phyloP scores from a whole-genome alignment of 345 rosid species.

The Corchorus olitorius region DNA sequence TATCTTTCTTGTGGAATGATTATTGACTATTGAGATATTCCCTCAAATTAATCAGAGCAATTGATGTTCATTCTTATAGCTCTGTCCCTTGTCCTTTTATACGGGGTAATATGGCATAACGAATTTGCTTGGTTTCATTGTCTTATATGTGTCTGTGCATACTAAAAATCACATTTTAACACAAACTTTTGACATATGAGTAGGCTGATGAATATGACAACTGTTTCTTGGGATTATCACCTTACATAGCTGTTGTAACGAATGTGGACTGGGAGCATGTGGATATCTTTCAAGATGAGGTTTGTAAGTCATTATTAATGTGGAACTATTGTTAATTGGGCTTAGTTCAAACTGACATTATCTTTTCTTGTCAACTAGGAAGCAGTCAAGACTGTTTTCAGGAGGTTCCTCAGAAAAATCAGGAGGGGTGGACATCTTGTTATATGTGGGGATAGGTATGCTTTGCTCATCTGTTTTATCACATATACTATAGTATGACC shows the following conservation, averaged over 20 bases:
- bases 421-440: constrained; percentile 33
- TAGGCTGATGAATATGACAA: constrained; percentile 47
- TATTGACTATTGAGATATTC: constrained; percentile 8
- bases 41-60: constrained; percentile 4
- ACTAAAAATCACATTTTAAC: constrained; percentile 1
- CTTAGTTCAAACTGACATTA: not conserved
- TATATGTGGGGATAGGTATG: constrained; percentile 36
- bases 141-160: not conserved
- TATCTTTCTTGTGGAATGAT: constrained; percentile 10
- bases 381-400: constrained; percentile 23
- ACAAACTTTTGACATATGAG: not conserved
- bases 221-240: constrained; percentile 39
- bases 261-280: constrained; percentile 46
- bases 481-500: not conserved
- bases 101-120: not conserved
- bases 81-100: not conserved
- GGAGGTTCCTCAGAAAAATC: constrained; percentile 32
- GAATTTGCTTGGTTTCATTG: not conserved
- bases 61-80: not conserved
- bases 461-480: not conserved
- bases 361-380: constrained; percentile 22
- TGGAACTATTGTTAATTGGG: not conserved
- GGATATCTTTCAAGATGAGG: constrained; percentile 38
- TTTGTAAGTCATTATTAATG: not conserved
- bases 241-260: constrained; percentile 38